Conservation (phyloP, 2,329 filamentous ascomycete species). For the Ambrosiella xylebori region DNA sequence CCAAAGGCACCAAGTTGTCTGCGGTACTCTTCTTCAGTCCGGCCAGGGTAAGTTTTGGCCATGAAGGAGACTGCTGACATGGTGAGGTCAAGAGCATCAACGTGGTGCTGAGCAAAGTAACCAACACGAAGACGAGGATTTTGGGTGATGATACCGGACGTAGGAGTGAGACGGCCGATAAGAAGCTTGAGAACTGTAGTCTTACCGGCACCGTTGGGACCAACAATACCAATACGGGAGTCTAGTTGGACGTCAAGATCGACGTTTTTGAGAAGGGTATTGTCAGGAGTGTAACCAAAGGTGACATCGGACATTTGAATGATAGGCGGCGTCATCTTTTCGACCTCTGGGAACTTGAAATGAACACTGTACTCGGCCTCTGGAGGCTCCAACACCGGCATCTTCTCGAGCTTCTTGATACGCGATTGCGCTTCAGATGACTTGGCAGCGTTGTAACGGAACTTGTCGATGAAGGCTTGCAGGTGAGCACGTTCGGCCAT, state of each 20-base stretch:
- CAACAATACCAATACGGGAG: conserved; percentile 97
- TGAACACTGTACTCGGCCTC: conserved; percentile 92
- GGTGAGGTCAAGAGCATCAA: conserved; percentile 83
- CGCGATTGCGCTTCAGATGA: conserved; percentile 95
- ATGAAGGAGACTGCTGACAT: conserved; percentile 89
- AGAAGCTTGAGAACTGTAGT: conserved; percentile 97
- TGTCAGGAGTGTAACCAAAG: conserved; percentile 74
- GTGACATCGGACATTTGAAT: conserved; percentile 89
- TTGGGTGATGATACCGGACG: conserved; percentile 67
- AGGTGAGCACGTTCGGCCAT: conserved; percentile 87
- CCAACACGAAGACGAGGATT: conserved; percentile 79
- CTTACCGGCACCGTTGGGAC: conserved; percentile 96
- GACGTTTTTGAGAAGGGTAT: conserved; percentile 64
- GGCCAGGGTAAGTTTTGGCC: conserved; percentile 78
- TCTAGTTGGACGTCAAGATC: conserved; percentile 95
- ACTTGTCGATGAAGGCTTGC: conserved; percentile 98
- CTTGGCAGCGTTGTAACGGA: conserved; percentile 97
- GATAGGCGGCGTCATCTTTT: conserved; percentile 93
- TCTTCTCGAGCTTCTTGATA: conserved; percentile 97
- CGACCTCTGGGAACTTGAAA: conserved; percentile 93
- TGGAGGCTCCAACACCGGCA: conserved; percentile 79
- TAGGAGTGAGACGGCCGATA: conserved; percentile 65
- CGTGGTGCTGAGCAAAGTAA: conserved; percentile 97
- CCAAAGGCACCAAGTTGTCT: conserved; percentile 81
- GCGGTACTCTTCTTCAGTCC: conserved; percentile 90